phyloP scores from a whole-genome alignment of 371 early-diverging fungal genomes.

The Nematocida sp. region DNA sequence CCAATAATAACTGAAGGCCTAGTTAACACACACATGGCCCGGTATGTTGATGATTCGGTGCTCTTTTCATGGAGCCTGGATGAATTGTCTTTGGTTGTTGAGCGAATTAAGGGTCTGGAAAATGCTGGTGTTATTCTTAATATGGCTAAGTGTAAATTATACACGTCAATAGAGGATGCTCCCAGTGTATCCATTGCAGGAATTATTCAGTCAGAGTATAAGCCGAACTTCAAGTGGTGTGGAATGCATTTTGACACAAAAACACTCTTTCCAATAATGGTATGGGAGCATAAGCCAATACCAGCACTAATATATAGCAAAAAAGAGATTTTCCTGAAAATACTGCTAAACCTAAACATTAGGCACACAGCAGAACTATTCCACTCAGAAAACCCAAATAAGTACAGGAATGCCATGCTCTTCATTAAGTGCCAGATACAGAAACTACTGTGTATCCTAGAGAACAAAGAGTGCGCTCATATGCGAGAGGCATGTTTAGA shows the following conservation, averaged over 20 bases:
- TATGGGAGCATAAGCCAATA: not conserved
- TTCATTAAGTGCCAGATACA: slow-evolving; percentile 3
- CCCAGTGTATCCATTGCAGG: not conserved
- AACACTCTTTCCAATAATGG: not conserved
- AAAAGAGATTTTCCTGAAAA: not conserved
- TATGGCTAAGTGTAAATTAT: slow-evolving; percentile 16
- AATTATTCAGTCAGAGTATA: not conserved
- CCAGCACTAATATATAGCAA: not conserved
- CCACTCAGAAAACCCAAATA: not conserved
- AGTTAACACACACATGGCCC: not conserved
- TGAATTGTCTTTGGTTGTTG: slow-evolving; percentile 12
- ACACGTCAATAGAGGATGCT: not conserved
- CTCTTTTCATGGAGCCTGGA: slow-evolving; percentile 34
- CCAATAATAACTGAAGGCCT: not conserved
- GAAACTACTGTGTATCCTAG: not conserved
- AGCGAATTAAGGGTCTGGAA: slow-evolving; percentile 1
- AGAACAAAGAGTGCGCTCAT: not conserved
- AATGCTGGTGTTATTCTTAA: slow-evolving; percentile 16
- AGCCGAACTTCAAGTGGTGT: slow-evolving; percentile 26
- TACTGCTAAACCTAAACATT: not conserved
- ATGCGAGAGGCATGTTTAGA: no score
- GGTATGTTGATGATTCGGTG: slow-evolving; percentile 47
- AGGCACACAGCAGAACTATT: not conserved
- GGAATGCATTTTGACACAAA: slow-evolving; percentile 27
- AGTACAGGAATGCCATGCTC: not conserved